phyloP scores from a whole-genome alignment of 2,329 filamentous ascomycete genomes.

The Colletotrichum brevisporum region DNA sequence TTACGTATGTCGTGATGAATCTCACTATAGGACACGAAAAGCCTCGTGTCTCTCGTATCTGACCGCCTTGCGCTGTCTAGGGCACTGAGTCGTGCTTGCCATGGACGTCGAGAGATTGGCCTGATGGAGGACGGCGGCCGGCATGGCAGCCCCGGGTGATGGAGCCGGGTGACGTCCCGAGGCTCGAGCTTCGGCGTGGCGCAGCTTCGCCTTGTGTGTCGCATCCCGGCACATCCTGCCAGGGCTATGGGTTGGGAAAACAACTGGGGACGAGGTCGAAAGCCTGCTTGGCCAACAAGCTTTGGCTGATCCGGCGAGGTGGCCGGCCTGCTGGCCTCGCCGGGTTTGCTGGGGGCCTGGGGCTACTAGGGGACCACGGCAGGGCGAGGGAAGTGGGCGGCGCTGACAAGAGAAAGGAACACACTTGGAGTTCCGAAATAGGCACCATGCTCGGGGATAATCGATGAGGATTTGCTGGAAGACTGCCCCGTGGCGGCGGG shows the following conservation, averaged over 20 bases:
- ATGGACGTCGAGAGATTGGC: constrained; percentile 7
- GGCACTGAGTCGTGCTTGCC: constrained; percentile 32
- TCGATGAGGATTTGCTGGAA: constrained; percentile 28
- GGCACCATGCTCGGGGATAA: constrained; percentile 24
- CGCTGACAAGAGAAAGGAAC: constrained; percentile 21
- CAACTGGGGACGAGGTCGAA: neutral
- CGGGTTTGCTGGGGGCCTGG: constrained; percentile 12
- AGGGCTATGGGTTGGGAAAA: constrained; percentile 11
- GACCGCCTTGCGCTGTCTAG: constrained; percentile 16
- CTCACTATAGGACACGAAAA: constrained; percentile 6
- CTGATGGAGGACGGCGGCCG: constrained; percentile 31
- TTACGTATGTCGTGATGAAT: constrained; percentile 29
- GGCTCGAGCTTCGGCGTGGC: constrained; percentile 35
- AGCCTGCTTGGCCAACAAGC: constrained; percentile 9
- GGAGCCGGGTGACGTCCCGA: constrained; percentile 32
- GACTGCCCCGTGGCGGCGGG: constrained; percentile 37
- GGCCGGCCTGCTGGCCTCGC: constrained; percentile 29
- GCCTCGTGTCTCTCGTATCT: constrained; percentile 25
- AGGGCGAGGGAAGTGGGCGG: constrained; percentile 34
- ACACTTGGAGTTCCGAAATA: constrained; percentile 23
- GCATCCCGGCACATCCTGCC: constrained; percentile 22
- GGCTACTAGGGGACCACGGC: neutral
- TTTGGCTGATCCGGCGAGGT: constrained; percentile 34
- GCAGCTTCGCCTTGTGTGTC: constrained; percentile 29
- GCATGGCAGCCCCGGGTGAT: constrained; percentile 29